These are phyloP conservation scores for Aspergillus novoparasiticus DNA, from an alignment of 2,329 filamentous ascomycete species.

Conservation along the genomic window DNA sequence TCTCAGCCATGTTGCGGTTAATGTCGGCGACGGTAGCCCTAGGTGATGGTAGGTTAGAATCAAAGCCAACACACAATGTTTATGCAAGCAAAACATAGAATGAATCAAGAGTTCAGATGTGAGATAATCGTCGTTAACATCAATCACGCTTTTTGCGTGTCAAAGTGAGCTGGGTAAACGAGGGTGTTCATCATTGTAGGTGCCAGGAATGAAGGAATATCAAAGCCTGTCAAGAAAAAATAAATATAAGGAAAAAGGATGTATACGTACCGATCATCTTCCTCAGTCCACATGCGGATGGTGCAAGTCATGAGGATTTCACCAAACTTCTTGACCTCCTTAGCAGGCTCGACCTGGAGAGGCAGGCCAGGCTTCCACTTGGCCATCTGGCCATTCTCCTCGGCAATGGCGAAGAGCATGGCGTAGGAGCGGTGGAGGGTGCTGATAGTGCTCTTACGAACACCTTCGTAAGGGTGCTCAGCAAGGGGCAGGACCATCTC, in stretches of 20 bases:
- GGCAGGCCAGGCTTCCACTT: constrained; percentile 92
- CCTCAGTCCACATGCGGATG: constrained; percentile 81
- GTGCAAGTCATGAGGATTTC: constrained; percentile 84
- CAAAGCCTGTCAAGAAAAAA: constrained; percentile 14
- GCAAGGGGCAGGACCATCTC: constrained; percentile 77
- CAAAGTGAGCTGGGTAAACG: constrained; percentile 99
- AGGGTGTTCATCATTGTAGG: constrained; percentile 74
- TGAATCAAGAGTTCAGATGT: constrained; percentile 45
- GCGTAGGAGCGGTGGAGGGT: constrained; percentile 94
- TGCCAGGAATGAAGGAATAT: not conserved
- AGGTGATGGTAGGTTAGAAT: constrained; percentile 46
- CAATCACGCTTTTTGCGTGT: constrained; percentile 80
- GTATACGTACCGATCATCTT: constrained; percentile 83
- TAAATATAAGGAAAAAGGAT: constrained; percentile 23
- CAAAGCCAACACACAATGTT: constrained; percentile 9
- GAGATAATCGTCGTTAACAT: constrained; percentile 74
- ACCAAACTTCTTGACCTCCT: constrained; percentile 80
- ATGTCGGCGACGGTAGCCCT: constrained; percentile 91
- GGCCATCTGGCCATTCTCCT: constrained; percentile 71
- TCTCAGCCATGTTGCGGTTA: constrained; percentile 88
- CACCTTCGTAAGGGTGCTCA: constrained; percentile 89
- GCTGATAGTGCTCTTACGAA: constrained; percentile 86
- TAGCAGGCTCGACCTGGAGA: constrained; percentile 74
- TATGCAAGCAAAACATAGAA: constrained; percentile 22
- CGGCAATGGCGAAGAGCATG: constrained; percentile 83